Conservation (phyloP, 192 early-diverging fungal species). For the Diversispora epigaea region DNA sequence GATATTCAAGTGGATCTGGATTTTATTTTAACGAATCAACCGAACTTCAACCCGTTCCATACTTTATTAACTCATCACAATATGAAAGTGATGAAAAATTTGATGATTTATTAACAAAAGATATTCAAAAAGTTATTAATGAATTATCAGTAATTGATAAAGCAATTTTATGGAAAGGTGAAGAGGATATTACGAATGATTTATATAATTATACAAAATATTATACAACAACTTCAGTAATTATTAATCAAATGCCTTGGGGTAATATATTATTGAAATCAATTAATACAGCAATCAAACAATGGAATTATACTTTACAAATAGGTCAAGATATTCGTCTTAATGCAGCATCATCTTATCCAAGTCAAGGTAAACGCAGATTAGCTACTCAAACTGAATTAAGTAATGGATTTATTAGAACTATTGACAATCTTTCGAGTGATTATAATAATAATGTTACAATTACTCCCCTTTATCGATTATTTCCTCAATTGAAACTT, state of each 20-base stretch:
- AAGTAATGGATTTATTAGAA: slow-evolving; percentile 40
- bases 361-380: slow-evolving; percentile 49
- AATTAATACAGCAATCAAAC: slow-evolving; percentile 45
- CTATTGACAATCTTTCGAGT: neutral
- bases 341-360: slow-evolving; percentile 47
- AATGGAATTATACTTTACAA: slow-evolving; percentile 55
- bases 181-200: slow-evolving; percentile 32
- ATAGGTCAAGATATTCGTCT: slow-evolving; percentile 54
- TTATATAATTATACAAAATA: slow-evolving; percentile 26
- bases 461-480: slow-evolving; percentile 66
- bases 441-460: slow-evolving; percentile 26
- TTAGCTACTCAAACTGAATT: slow-evolving; percentile 48
- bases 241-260: slow-evolving; percentile 54
- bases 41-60: slow-evolving; percentile 50
- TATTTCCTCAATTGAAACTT: slow-evolving; percentile 54
- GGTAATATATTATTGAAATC: slow-evolving; percentile 55
- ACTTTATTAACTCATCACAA: slow-evolving; percentile 32
- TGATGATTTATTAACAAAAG: slow-evolving; percentile 46
- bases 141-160: slow-evolving; percentile 49
- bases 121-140: slow-evolving; percentile 40
- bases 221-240: slow-evolving; percentile 39
- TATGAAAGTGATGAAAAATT: slow-evolving; percentile 32
- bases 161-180: slow-evolving; percentile 37
- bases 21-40: slow-evolving; percentile 30
- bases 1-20: slow-evolving; percentile 28